A percentile compares a stretch with the other conserved stretches of the same genome.
Evolutionary conservation across 768 basidiomycete species (phyloP).

Genomic region (Podaxis mareebaensis): DNA sequence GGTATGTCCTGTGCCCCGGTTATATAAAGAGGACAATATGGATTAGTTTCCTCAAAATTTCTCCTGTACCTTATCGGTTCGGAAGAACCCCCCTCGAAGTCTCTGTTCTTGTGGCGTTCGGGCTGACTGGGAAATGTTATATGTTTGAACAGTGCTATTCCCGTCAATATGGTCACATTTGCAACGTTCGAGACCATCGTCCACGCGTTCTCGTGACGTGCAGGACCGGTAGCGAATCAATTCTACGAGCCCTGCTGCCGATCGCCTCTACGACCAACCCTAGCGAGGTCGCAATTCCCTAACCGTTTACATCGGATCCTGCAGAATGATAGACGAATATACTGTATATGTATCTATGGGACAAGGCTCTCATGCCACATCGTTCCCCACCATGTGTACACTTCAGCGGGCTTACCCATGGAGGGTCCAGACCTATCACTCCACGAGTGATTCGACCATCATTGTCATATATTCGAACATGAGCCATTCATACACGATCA

Average conservation of each 20-base stretch:
- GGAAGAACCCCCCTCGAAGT: not conserved
- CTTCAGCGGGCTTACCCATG: not conserved
- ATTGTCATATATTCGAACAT: conserved; percentile 1
- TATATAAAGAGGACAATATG: not conserved
- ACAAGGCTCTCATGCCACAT: conserved; percentile 6
- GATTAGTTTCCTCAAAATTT: not conserved
- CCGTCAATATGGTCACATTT: conserved; percentile 86
- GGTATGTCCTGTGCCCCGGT: conserved; percentile 44
- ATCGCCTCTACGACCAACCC: conserved; percentile 20
- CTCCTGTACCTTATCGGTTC: not conserved
- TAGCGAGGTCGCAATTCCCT: not conserved
- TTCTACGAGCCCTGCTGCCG: not conserved
- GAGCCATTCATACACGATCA: conserved; percentile 5
- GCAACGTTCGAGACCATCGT: conserved; percentile 68
- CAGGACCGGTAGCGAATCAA: not conserved
- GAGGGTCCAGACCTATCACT: conserved; percentile 5
- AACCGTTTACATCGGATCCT: not conserved
- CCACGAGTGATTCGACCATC: not conserved
- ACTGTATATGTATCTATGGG: not conserved
- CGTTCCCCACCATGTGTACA: not conserved
- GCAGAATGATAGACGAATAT: conserved; percentile 1
- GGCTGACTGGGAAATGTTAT: conserved; percentile 3
- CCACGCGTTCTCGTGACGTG: conserved; percentile 29
- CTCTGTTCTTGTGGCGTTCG: not conserved
- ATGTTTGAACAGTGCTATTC: conserved; percentile 57